Percentiles rank a stretch among this genome's conserved stretches.
Conservation (phyloP, 2,329 filamentous ascomycete species). For the Huntiella decipiens region DNA sequence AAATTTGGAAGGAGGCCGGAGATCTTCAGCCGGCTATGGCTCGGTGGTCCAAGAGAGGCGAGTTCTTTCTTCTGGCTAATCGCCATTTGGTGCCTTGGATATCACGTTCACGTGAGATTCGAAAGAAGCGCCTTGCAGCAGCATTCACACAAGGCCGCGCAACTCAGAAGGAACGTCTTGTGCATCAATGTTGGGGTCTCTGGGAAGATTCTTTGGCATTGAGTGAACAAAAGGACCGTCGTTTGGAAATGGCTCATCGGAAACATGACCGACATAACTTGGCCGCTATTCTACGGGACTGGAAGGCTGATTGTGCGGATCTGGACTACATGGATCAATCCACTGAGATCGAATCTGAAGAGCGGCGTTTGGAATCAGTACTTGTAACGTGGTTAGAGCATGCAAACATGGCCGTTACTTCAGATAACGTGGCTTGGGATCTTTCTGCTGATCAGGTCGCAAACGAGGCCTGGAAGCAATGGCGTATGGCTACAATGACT, state of each 20-base stretch:
- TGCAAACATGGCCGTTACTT: background rate
- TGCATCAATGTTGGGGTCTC: constrained; percentile 11
- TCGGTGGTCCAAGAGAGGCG: constrained; percentile 11
- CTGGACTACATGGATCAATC: constrained; percentile 1
- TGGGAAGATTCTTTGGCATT: constrained; percentile 6
- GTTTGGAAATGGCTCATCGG: constrained; percentile 3
- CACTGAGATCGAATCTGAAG: constrained; percentile 1
- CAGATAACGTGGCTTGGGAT: constrained; percentile 2
- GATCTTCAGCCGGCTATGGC: constrained; percentile 9
- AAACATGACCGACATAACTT: constrained; percentile 3
- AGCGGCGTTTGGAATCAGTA: background rate
- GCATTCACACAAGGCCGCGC: constrained; percentile 10
- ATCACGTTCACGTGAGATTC: constrained; percentile 12
- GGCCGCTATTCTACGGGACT: background rate
- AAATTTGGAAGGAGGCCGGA: constrained; percentile 5
- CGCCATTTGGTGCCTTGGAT: constrained; percentile 18
- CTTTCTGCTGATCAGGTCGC: constrained; percentile 8
- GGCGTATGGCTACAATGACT: constrained; percentile 11
- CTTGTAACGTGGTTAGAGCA: constrained; percentile 7
- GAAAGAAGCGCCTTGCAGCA: constrained; percentile 12
- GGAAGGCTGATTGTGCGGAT: background rate
- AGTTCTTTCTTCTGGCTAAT: constrained; percentile 16
- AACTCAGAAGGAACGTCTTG: constrained; percentile 9
- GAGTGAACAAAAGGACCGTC: background rate
- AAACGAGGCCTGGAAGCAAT: constrained; percentile 11